Percentiles rank a stretch among this genome's conserved stretches.
Evolutionary conservation across 192 early-diverging fungal species (phyloP).

Genomic region (Funneliformis geosporum): DNA sequence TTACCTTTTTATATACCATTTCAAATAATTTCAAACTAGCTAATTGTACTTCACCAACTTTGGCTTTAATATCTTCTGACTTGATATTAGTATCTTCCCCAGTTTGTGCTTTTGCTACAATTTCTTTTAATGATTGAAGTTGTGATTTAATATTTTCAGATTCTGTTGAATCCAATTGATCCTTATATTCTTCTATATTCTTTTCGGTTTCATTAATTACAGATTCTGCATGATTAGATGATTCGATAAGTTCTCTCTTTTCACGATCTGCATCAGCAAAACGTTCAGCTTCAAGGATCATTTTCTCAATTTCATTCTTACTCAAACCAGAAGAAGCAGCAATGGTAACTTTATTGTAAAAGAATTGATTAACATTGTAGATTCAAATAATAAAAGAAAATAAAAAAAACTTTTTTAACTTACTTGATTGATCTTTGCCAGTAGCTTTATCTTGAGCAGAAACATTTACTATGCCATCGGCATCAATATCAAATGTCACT

Average conservation of each 20-base stretch:
- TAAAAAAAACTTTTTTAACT: constrained; percentile 14
- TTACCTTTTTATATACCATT: constrained; percentile 91
- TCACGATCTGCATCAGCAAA: constrained; percentile 91
- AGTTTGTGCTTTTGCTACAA: constrained; percentile 67
- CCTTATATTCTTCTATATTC: constrained; percentile 95
- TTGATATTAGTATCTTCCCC: constrained; percentile 65
- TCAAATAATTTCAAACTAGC: constrained; percentile 95
- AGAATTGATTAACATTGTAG: background rate
- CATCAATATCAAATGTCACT: constrained; percentile 99
- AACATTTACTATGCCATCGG: constrained; percentile 99
- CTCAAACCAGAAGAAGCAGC: constrained; percentile 92
- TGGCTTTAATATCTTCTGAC: constrained; percentile 87
- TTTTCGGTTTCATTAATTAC: constrained; percentile 93
- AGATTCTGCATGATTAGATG: constrained; percentile 88
- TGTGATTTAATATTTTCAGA: constrained; percentile 81
- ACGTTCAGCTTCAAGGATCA: constrained; percentile 89
- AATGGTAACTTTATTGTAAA: constrained; percentile 69
- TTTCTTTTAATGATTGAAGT: constrained; percentile 80
- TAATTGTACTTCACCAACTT: constrained; percentile 84
- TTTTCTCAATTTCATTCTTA: constrained; percentile 94
- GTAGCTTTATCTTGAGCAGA: constrained; percentile 96
- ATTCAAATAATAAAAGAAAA: background rate
- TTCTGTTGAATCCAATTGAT: constrained; percentile 87
- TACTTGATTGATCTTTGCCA: constrained; percentile 88
- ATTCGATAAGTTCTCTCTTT: constrained; percentile 94